Conservation (phyloP, 164 flowering plant species). For the Tinospora cordifolia region DNA sequence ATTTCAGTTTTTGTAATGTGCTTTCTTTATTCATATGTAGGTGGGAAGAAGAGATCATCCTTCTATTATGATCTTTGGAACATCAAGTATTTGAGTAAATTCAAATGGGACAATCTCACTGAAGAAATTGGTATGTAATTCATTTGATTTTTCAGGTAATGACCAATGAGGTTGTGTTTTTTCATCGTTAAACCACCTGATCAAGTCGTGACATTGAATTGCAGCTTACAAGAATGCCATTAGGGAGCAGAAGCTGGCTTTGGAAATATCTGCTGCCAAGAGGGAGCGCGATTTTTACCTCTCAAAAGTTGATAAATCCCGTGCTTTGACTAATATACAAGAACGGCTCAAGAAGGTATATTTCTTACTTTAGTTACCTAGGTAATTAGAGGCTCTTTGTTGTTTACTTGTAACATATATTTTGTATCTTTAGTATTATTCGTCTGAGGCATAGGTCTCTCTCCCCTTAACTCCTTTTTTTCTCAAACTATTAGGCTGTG, state of each 20-base stretch:
- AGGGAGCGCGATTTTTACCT: constrained; percentile 73
- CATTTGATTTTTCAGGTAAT: background rate
- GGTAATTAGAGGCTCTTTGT: background rate
- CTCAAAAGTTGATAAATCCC: constrained; percentile 60
- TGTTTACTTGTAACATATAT: background rate
- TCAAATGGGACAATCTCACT: constrained; percentile 95
- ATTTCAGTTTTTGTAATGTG: constrained; percentile 4
- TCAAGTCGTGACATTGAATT: background rate
- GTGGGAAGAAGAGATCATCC: constrained; percentile 82
- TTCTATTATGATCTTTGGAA: constrained; percentile 87
- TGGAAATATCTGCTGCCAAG: constrained; percentile 83
- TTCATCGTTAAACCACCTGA: constrained; percentile 7
- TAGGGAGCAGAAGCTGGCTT: constrained; percentile 67
- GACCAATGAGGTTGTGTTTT: background rate
- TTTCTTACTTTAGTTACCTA: background rate
- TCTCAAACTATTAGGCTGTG: too few species aligned
- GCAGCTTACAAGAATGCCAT: constrained; percentile 68
- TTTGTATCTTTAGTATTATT: background rate
- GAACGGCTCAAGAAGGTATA: constrained; percentile 63
- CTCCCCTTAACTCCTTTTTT: too few species aligned
- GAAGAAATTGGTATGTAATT: constrained; percentile 64
- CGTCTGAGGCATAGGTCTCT: too few species aligned
- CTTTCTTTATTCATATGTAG: constrained; percentile 28
- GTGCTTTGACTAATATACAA: constrained; percentile 48
- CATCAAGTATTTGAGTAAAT: constrained; percentile 84